Evolutionary conservation across 2,329 filamentous ascomycete species (phyloP).

Genomic region (Diaporthe vexans): DNA sequence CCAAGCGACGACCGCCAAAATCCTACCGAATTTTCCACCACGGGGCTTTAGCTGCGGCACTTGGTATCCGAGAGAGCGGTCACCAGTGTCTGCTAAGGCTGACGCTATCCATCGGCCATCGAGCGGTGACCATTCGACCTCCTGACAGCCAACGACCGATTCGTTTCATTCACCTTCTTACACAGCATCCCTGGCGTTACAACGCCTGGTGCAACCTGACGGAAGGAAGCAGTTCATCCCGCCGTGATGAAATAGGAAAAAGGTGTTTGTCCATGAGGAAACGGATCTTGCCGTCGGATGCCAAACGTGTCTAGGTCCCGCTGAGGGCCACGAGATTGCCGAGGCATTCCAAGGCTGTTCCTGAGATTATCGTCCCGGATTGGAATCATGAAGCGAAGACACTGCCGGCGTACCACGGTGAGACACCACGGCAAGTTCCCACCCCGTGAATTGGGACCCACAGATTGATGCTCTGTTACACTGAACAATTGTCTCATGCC

Average conservation of each 20-base stretch:
- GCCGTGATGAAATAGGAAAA: neutral
- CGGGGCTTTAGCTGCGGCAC: neutral
- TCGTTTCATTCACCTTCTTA: neutral
- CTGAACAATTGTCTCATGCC: neutral
- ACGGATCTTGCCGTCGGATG: neutral
- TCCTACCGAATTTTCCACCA: neutral
- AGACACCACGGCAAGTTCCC: neutral
- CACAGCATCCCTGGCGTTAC: neutral
- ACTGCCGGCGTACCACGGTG: neutral
- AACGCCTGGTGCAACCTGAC: neutral
- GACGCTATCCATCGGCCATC: neutral
- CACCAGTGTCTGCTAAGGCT: neutral
- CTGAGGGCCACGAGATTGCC: neutral
- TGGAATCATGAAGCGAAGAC: conserved; percentile 15
- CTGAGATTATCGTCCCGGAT: neutral
- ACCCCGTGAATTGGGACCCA: neutral
- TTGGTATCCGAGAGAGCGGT: neutral
- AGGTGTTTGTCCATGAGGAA: neutral
- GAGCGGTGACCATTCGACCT: conserved; percentile 8
- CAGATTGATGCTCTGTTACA: neutral
- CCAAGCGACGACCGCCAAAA: conserved; percentile 10
- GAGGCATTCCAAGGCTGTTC: neutral
- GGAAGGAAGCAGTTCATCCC: neutral
- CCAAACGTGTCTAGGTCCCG: neutral
- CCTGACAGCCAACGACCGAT: conserved; percentile 4